Base-by-base conservation (phyloP, 2,329 filamentous ascomycete species). In the Malbranchea cinnamomea region DNA sequence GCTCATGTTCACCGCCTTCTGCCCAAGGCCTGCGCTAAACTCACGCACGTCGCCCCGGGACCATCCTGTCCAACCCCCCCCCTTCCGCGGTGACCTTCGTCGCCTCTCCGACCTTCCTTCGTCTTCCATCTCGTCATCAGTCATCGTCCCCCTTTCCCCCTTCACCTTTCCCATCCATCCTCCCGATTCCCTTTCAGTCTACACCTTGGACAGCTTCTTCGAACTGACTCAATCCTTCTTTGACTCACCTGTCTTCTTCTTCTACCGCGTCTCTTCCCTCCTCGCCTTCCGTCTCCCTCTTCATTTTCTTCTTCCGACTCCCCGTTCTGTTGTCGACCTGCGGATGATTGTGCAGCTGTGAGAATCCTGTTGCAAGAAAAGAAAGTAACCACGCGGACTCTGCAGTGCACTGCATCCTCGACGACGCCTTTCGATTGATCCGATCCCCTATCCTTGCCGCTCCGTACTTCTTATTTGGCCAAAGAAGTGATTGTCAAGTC, bases 351-450 rank as follows among this genome's bases (percentile, higher is more conserved):
- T n/a, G n/a, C n/a, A n/a, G n/a, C n/a, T n/a, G n/a, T n/a, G n/a
- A n/a, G n/a, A n/a, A n/a, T n/a, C n/a, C n/a, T n/a, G n/a, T n/a
- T n/a, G n/a, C n/a, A n/a, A n/a, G n/a, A n/a, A n/a, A n/a, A n/a
- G n/a, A n/a, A n/a, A n/a, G n/a, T n/a, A n/a, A n/a, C n/a, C n/a
- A n/a, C n/a, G 45, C 38, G 39, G 37, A 37, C 42, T 37, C 44
- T 45, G 43, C 43, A 45, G 46, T 49, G 45, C 43, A 47, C 48
- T 31, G 29, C 36, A 39, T 30, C 11, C 22, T 10, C n/a, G n/a
- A n/a, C n/a, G n/a, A n/a, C 12, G 10, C 14, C 23, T 6, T 18
- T 12, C 15, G 4, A 6, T 20, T 8, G 10, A 20, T 24, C 21
- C 19, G 11, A 39, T 25, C 33, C 30, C 40, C 36, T 31, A 31